phyloP scores from a whole-genome alignment of 768 basidiomycete species.

The Trichaptum fuscoviolaceum region DNA sequence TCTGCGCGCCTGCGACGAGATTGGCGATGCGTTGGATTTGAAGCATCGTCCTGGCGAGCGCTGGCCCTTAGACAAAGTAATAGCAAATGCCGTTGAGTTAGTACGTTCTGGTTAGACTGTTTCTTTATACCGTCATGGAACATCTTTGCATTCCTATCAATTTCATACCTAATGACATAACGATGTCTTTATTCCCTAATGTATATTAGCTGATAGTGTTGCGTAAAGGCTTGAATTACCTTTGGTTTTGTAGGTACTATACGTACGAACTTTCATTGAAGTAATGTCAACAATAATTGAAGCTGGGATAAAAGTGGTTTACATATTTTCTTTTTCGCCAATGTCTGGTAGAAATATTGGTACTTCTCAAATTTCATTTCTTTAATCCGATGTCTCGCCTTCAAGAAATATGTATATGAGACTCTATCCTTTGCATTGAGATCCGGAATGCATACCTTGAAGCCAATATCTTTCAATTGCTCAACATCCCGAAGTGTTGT shows the following conservation, averaged over 20 bases:
- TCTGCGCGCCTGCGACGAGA: constrained; percentile 83
- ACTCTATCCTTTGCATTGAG: too few species aligned
- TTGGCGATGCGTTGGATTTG: constrained; percentile 85
- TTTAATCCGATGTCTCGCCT: too few species aligned
- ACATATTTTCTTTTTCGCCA: background rate
- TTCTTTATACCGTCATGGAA: background rate
- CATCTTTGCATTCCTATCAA: background rate
- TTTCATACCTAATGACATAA: background rate
- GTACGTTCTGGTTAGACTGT: constrained; percentile 27
- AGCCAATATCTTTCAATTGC: too few species aligned
- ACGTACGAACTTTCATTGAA: background rate
- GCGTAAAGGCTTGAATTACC: background rate
- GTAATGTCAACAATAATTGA: background rate
- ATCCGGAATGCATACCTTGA: too few species aligned
- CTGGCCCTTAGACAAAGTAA: constrained; percentile 76
- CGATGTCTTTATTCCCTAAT: constrained; percentile 1
- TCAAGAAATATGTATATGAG: too few species aligned
- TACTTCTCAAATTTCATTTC: too few species aligned
- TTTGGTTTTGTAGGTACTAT: background rate
- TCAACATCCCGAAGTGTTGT: too few species aligned
- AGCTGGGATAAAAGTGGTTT: background rate
- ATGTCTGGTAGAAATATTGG: background rate
- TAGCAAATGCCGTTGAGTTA: constrained; percentile 67
- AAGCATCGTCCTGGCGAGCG: constrained; percentile 72
- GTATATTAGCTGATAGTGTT: background rate